A percentile compares a stretch with the other conserved stretches of the same genome.
phyloP scores from a whole-genome alignment of 305 asterid genomes.

The Fraxinus floribunda region DNA sequence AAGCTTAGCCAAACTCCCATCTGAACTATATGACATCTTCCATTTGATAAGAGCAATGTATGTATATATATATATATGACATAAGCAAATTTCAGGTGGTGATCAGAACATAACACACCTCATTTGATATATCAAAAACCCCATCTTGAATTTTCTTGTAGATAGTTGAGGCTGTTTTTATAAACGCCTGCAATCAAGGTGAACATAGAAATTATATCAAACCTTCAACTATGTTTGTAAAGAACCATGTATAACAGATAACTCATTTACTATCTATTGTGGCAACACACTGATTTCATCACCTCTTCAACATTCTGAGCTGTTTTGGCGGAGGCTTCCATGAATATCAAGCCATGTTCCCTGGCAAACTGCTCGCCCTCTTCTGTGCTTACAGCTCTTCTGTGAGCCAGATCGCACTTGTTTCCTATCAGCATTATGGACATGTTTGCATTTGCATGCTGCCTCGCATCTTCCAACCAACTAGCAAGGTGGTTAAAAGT shows the following conservation, averaged over 20 bases:
- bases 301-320: slow-evolving; percentile 83
- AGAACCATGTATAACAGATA: neutral
- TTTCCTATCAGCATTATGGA: slow-evolving; percentile 67
- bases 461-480: slow-evolving; percentile 83
- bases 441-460: slow-evolving; percentile 71
- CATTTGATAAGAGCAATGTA: neutral
- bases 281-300: neutral
- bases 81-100: neutral
- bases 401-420: slow-evolving; percentile 62
- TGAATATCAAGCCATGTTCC: slow-evolving; percentile 71
- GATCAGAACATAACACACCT: slow-evolving; percentile 36
- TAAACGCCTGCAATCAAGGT: slow-evolving; percentile 50
- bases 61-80: neutral
- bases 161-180: slow-evolving; percentile 68
- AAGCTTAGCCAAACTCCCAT: neutral
- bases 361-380: slow-evolving; percentile 81
- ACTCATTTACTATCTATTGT: neutral
- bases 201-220: neutral
- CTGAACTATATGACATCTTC: neutral
- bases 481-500: slow-evolving; percentile 76
- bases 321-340: slow-evolving; percentile 81
- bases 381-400: slow-evolving; percentile 81
- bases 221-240: neutral
- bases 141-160: slow-evolving; percentile 80
- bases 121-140: slow-evolving; percentile 66